Base-by-base conservation (phyloP, 192 early-diverging fungal genomes). In the Geosiphon pyriformis region DNA sequence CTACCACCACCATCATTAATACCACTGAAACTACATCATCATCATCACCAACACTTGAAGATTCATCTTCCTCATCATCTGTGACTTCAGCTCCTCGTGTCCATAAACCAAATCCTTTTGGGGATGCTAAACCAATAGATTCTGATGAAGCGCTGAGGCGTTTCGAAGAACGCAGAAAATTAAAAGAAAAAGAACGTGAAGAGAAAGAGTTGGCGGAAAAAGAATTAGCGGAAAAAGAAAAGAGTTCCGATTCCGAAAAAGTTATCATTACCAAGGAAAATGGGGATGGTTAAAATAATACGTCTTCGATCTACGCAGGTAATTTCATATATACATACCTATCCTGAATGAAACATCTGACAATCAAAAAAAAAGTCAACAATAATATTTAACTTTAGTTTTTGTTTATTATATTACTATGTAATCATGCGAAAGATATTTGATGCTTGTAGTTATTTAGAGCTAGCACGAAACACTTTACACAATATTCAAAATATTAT, bases 91-190 rank as follows among this genome's bases (percentile, higher is more conserved):
- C 65, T 12, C 20, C 59, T 31, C 55, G 47, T 23, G 51, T 55
- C 32, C 72, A 67, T 52, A 85, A 82, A 64, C 70, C 79, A 30
- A 84, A 80, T 72, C 86, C 86, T 51, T 88, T 88, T 51, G 86
- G 86, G 20, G 82, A 69, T 23, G 86, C 86, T 31, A 81, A 75
- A 50, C 85, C 86, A 35, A 79, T 88, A 63, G 85, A 88, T 70
- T 78, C 68, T 26, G 74, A 76, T 49, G 78, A 79, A 68, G 79
- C 78, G 3, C 65, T 86, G 42, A 66, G 73, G 25, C 72, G 78
- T 25, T 61, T 82, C n/a, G 86, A 87, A 42, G 78, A 86, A 50
- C 82, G 76, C 59, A 68, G 77, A 71, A 72, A 76, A 65, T 70
- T 68, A 56, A 78, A 71, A 67, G 69, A 81, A 59, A 69, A 73